Evolutionary conservation across 495 filamentous ascomycete species (phyloP), one percentile per base, ranked within the genome.

Genomic region (Penicillium odoratum): DNA sequence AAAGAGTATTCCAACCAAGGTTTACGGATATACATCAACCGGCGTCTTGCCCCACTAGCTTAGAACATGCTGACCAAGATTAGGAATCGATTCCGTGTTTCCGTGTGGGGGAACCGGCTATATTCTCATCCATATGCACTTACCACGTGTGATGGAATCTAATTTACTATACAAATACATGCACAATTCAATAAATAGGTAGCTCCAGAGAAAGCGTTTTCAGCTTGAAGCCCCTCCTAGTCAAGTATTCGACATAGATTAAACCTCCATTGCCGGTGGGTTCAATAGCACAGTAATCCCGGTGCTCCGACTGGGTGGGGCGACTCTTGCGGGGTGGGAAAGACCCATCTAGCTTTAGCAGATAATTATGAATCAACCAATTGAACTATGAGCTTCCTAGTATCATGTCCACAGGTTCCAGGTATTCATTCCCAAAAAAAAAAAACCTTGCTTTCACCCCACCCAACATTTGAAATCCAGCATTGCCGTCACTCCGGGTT

Each of bases 61-160:
- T 62, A 66, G 57, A 49, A 40, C 38, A 56, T 51, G 63, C 53
- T 66, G 63, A 66, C 63, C 59, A 65, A 65, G 53, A 53, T 21
- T 4, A 53, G 49, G 38, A 57, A 55, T n/a, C n/a, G n/a, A n/a
- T 55, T 21, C 3, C 18, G n/a, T n/a, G n/a, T n/a, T 59, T 63
- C 49, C 49, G 56, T 26, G 48, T 53, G 51, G 48, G 29, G 46
- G 36, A 44, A n/a, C 38, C 59, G 59, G 63, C 18, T 66, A 66
- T 66, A 62, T 33, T 60, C 57, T 66, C 60, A 55, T 57, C 56
- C 59, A 53, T 45, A 48, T 26, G 48, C 10, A 13, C 40, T 10
- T n/a, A 38, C 42, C 15, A 13, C 2, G 9, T 7, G 4, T 15
- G 13, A 26, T 30, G 15, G 25, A 48, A 4, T 25, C 21, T 29